Percentiles rank a stretch among this genome's conserved stretches.
phyloP scores from a whole-genome alignment of 169 alveolate species.

The Eimeria zaria region DNA sequence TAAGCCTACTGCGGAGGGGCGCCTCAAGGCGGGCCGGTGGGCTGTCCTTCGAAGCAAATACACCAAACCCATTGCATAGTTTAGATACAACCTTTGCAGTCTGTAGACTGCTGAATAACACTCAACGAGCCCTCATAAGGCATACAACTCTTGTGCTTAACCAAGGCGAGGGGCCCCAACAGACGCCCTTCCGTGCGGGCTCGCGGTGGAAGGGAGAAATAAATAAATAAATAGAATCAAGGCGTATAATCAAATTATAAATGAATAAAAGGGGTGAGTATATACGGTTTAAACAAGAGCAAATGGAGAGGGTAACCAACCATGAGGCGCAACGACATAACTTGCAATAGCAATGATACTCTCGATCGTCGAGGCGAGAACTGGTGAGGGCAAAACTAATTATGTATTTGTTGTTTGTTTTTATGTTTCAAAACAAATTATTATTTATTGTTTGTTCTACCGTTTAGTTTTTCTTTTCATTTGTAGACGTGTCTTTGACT shows the following conservation, averaged over 20 bases:
- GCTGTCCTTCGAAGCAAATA: not conserved
- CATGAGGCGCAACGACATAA: not conserved
- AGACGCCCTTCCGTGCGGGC: not conserved
- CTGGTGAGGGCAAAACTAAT: not conserved
- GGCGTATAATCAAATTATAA: not conserved
- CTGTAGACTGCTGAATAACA: not conserved
- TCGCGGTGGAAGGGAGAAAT: not conserved
- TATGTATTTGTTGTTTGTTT: not conserved
- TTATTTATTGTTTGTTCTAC: not conserved
- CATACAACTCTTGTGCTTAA: not conserved
- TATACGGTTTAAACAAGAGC: not conserved
- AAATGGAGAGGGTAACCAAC: not conserved
- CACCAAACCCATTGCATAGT: constrained; percentile 16
- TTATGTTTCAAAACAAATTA: not conserved
- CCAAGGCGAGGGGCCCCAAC: constrained; percentile 13
- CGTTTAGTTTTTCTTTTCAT: not conserved
- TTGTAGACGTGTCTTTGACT: not conserved
- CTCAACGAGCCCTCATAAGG: not conserved
- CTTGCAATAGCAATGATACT: not conserved
- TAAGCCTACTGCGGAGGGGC: not conserved
- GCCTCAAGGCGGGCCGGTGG: constrained; percentile 9
- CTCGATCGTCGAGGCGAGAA: not conserved
- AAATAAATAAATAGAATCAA: not conserved
- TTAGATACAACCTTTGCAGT: not conserved
- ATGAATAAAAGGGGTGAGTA: not conserved